These are phyloP conservation scores for Turnera subulata DNA, from an alignment of 345 rosid species.

Conservation along the genomic window DNA sequence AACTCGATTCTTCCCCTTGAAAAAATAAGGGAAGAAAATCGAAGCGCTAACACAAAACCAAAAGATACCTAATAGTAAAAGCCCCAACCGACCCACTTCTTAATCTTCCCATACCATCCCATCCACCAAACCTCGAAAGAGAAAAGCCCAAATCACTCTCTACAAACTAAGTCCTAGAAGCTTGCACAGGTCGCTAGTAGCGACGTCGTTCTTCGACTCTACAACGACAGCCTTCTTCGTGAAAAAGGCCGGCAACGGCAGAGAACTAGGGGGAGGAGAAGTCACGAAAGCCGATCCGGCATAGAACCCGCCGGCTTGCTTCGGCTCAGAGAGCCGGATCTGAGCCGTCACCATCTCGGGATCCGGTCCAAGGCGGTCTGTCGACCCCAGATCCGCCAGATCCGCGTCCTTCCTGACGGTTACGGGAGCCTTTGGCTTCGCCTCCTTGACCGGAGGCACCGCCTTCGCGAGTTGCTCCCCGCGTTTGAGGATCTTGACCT, in stretches of 20 bases:
- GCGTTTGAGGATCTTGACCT: constrained; percentile 67
- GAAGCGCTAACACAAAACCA: constrained; percentile 21
- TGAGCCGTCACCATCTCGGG: constrained; percentile 21
- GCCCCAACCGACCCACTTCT: background rate
- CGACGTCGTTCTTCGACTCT: constrained; percentile 22
- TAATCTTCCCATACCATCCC: background rate
- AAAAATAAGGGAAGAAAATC: constrained; percentile 73
- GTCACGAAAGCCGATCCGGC: constrained; percentile 70
- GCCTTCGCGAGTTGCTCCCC: constrained; percentile 34
- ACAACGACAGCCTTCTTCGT: constrained; percentile 30
- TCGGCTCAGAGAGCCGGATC: constrained; percentile 29
- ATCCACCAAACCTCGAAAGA: background rate
- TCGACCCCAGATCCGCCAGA: constrained; percentile 32
- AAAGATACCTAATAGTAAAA: constrained; percentile 9
- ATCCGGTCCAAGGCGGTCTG: constrained; percentile 35
- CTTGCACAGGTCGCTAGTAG: constrained; percentile 50
- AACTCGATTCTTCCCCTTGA: constrained; percentile 61
- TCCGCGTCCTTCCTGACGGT: background rate
- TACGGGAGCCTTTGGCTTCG: background rate
- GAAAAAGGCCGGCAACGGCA: constrained; percentile 75
- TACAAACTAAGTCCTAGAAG: constrained; percentile 44
- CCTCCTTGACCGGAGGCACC: background rate
- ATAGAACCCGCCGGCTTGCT: constrained; percentile 34
- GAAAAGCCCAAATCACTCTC: constrained; percentile 1
- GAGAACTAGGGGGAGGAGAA: constrained; percentile 92